A percentile compares a stretch with the other conserved stretches of the same genome.
Evolutionary conservation across 345 rosid genomes (phyloP).

Genomic region (Heritiera littoralis): DNA sequence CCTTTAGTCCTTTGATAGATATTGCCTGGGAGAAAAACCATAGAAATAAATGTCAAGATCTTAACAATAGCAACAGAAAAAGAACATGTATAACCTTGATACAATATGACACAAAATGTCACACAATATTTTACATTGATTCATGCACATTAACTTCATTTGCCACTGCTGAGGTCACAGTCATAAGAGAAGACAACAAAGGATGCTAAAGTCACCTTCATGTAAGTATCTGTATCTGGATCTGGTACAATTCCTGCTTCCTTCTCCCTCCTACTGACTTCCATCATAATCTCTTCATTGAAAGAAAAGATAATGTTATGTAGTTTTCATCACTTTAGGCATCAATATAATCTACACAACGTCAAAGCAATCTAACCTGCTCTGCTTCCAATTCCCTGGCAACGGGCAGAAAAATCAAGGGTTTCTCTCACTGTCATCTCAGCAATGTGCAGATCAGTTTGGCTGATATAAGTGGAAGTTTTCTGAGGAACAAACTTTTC

Average conservation of each 20-base stretch:
- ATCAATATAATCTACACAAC: not conserved
- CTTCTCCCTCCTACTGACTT: conserved; percentile 47
- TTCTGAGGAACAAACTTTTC: conserved; percentile 62
- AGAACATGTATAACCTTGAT: not conserved
- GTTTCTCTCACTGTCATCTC: conserved; percentile 68
- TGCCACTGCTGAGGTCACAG: not conserved
- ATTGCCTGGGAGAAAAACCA: conserved; percentile 37
- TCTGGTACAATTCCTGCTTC: conserved; percentile 49
- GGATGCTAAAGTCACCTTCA: conserved; percentile 42
- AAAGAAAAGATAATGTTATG: not conserved
- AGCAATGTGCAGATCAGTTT: conserved; percentile 51
- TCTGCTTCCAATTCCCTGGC: conserved; percentile 57
- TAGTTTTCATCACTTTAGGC: not conserved
- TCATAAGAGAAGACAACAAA: not conserved
- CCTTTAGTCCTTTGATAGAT: conserved; percentile 38
- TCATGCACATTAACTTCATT: not conserved
- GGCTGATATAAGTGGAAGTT: conserved; percentile 59
- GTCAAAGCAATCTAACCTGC: conserved; percentile 33
- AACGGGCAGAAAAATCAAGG: conserved; percentile 54
- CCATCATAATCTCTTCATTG: conserved; percentile 39
- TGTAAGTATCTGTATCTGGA: conserved; percentile 44
- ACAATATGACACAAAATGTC: not conserved
- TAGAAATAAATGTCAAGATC: not conserved
- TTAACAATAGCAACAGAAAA: not conserved
- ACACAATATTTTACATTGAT: not conserved